phyloP scores from a whole-genome alignment of 2,329 filamentous ascomycete genomes.

The Xylaria sp. region DNA sequence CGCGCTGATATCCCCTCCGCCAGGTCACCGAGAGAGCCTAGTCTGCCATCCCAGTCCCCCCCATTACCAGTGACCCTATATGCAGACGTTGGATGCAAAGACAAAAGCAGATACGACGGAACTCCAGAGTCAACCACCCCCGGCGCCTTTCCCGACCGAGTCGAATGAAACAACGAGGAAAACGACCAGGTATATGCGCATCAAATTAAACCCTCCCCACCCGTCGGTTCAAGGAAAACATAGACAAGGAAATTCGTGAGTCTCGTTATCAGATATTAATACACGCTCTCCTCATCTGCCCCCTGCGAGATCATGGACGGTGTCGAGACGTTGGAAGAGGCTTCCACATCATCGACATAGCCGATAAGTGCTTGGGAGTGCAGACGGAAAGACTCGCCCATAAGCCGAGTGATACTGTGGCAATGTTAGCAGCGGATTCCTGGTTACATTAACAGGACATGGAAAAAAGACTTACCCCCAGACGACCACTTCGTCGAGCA shows the following conservation, averaged over 20 bases:
- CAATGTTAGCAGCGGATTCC: slow-evolving; percentile 71
- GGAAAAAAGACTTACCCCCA: slow-evolving; percentile 82
- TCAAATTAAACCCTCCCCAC: slow-evolving; percentile 51
- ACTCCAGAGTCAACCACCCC: slow-evolving; percentile 46
- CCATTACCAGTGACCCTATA: slow-evolving; percentile 50
- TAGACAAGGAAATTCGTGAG: slow-evolving; percentile 59
- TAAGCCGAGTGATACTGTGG: slow-evolving; percentile 85
- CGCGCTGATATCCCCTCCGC: slow-evolving; percentile 46
- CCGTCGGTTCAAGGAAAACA: slow-evolving; percentile 43
- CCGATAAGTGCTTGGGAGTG: slow-evolving; percentile 94
- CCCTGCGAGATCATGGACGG: slow-evolving; percentile 78
- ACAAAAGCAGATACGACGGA: slow-evolving; percentile 46
- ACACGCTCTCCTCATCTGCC: slow-evolving; percentile 76
- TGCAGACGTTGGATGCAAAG: slow-evolving; percentile 51
- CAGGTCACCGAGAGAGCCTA: slow-evolving; percentile 47
- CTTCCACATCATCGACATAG: slow-evolving; percentile 86
- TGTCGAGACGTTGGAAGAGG: slow-evolving; percentile 74
- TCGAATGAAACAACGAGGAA: slow-evolving; percentile 46
- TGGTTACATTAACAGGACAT: background rate
- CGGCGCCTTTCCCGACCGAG: slow-evolving; percentile 47
- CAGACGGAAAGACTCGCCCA: slow-evolving; percentile 98
- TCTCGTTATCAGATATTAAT: slow-evolving; percentile 64
- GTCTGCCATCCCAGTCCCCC: slow-evolving; percentile 48
- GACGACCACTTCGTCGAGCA: slow-evolving; percentile 98
- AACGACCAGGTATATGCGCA: slow-evolving; percentile 60